Evolutionary conservation across 441 rosid species (phyloP).

Genomic region (Pelargonium fulgidum): DNA sequence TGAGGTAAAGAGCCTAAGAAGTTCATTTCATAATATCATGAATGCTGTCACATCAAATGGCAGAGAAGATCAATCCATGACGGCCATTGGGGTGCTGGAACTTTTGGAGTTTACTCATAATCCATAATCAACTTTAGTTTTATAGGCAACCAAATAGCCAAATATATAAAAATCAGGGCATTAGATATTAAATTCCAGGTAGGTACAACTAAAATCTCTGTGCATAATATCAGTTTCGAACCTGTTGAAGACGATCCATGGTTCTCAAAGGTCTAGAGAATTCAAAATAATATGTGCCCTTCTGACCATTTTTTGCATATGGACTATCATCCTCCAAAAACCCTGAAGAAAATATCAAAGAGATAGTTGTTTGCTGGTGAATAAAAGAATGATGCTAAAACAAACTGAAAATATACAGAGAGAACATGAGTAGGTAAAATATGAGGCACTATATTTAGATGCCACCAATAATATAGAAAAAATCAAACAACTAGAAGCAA

Average conservation of each 20-base stretch:
- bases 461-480: no score
- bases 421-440: not conserved
- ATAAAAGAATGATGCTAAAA: not conserved
- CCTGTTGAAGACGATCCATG: slow-evolving; percentile 87
- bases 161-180: not conserved
- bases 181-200: not conserved
- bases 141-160: not conserved
- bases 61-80: no score
- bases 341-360: slow-evolving; percentile 33
- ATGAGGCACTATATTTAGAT: no score
- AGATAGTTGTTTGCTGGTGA: not conserved
- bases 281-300: slow-evolving; percentile 80
- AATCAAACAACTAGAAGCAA: no score
- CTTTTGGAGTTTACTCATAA: no score
- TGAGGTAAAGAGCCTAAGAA: no score
- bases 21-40: no score
- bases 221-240: slow-evolving; percentile 27
- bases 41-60: no score
- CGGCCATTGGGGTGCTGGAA: no score
- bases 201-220: slow-evolving; percentile 9
- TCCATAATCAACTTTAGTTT: not conserved
- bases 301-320: slow-evolving; percentile 51
- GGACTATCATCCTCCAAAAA: slow-evolving; percentile 86
- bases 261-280: slow-evolving; percentile 89
- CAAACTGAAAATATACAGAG: not conserved